Conservation (phyloP, 805 yeast species). For the Starmerella stigmatis region DNA sequence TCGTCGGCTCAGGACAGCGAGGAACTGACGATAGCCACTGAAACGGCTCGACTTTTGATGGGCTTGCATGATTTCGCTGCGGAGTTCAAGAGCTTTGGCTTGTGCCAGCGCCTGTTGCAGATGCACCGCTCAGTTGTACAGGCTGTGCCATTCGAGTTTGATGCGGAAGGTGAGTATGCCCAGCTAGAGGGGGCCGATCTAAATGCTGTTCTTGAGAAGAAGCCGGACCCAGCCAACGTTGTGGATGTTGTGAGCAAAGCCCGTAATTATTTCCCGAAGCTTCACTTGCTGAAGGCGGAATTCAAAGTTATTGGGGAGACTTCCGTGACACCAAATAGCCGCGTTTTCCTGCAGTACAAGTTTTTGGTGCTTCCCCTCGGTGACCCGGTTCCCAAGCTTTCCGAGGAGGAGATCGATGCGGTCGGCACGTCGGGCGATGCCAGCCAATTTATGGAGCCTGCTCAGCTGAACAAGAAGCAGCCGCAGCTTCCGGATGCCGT, state of each 20-base stretch:
- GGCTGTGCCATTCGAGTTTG: slow-evolving; percentile 49
- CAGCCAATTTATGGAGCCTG: slow-evolving; percentile 5
- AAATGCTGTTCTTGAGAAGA: slow-evolving; percentile 24
- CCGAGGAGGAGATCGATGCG: slow-evolving; percentile 23
- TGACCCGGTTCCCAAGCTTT: slow-evolving; percentile 25
- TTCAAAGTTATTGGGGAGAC: slow-evolving; percentile 83
- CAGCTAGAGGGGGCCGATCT: slow-evolving; percentile 70
- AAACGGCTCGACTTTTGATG: slow-evolving; percentile 52
- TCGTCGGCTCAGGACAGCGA: slow-evolving; percentile 35
- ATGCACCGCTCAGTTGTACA: slow-evolving; percentile 63
- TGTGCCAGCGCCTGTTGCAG: slow-evolving; percentile 50
- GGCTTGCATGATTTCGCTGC: slow-evolving; percentile 76
- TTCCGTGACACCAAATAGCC: slow-evolving; percentile 58
- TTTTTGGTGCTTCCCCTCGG: slow-evolving; percentile 64
- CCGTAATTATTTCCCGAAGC: slow-evolving; percentile 47
- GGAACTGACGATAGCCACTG: slow-evolving; percentile 49
- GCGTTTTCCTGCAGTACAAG: slow-evolving; percentile 64
- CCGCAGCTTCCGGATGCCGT: slow-evolving; percentile 57
- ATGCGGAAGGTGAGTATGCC: slow-evolving; percentile 49
- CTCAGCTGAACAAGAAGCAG: slow-evolving; percentile 50
- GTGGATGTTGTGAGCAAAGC: slow-evolving; percentile 13
- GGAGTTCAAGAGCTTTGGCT: slow-evolving; percentile 61
- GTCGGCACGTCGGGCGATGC: slow-evolving; percentile 28
- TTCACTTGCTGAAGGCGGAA: slow-evolving; percentile 57
- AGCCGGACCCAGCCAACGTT: neutral